Percentiles rank a stretch among this genome's conserved stretches.
Evolutionary conservation across 805 yeast species (phyloP).

Genomic region (Starmerella khaoyaiensis): DNA sequence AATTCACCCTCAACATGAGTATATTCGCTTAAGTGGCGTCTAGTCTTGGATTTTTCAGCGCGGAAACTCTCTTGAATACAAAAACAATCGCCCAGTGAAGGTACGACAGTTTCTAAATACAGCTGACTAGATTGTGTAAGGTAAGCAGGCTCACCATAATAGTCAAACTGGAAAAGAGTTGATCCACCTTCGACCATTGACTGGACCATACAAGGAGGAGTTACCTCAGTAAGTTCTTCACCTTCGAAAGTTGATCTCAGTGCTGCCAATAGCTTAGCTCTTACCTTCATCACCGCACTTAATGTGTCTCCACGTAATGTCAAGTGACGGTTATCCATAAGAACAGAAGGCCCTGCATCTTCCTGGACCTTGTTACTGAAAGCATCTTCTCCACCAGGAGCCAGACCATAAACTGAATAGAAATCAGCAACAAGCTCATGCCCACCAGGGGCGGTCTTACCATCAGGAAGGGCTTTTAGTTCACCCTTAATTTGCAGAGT

Average conservation of each 20-base stretch:
- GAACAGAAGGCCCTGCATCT: slow-evolving; percentile 80
- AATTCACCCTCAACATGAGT: slow-evolving; percentile 95
- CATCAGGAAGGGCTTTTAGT: slow-evolving; percentile 77
- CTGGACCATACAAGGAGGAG: slow-evolving; percentile 99
- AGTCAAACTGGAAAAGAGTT: slow-evolving; percentile 80
- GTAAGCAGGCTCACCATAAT: slow-evolving; percentile 94
- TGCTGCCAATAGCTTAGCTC: slow-evolving; percentile 63
- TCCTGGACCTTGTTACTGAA: slow-evolving; percentile 91
- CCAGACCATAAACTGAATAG: slow-evolving; percentile 78
- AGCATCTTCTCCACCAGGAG: slow-evolving; percentile 93
- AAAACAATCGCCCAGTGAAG: slow-evolving; percentile 93
- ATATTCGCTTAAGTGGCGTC: slow-evolving; percentile 94
- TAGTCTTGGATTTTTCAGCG: slow-evolving; percentile 97
- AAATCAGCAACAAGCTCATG: slow-evolving; percentile 86
- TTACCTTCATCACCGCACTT: slow-evolving; percentile 84
- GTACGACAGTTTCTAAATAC: slow-evolving; percentile 90
- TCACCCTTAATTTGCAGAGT: slow-evolving; percentile 72
- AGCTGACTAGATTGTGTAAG: slow-evolving; percentile 95
- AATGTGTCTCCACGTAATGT: slow-evolving; percentile 93
- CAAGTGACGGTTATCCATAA: slow-evolving; percentile 90
- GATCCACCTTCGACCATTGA: slow-evolving; percentile 99
- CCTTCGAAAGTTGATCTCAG: slow-evolving; percentile 67
- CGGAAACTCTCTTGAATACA: slow-evolving; percentile 97
- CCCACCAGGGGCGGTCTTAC: slow-evolving; percentile 95
- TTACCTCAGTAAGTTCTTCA: slow-evolving; percentile 72